A percentile compares a stretch with the other conserved stretches of the same genome.
phyloP scores from a whole-genome alignment of 1,284 basidiomycete species.

The Pseudozyma sp. region DNA sequence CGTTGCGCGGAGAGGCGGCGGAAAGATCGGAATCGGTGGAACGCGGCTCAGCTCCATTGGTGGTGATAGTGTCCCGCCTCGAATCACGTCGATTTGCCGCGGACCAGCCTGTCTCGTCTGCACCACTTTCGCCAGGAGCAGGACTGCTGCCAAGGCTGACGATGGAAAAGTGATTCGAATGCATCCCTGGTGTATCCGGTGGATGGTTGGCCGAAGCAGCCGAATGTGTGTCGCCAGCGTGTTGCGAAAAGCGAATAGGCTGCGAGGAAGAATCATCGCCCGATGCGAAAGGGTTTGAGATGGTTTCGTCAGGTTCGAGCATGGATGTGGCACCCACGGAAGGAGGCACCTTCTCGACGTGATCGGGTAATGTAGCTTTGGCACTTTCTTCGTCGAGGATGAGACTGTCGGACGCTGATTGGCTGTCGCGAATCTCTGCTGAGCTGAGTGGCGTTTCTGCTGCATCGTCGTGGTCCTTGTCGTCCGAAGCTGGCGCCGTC shows the following conservation, averaged over 20 bases:
- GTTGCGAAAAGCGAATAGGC: constrained; percentile 26
- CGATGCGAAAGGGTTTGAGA: constrained; percentile 60
- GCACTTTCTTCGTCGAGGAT: constrained; percentile 48
- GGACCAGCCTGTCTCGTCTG: constrained; percentile 10
- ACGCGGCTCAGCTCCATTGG: constrained; percentile 15
- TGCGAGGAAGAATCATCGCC: constrained; percentile 14
- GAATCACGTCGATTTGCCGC: constrained; percentile 19
- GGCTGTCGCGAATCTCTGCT: constrained; percentile 40
- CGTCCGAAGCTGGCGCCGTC: constrained; percentile 8
- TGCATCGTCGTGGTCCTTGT: background rate
- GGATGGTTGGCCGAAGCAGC: background rate
- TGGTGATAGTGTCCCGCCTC: constrained; percentile 38
- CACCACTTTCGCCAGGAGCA: background rate
- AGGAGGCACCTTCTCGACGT: constrained; percentile 46
- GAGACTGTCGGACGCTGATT: constrained; percentile 28
- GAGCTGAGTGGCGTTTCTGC: constrained; percentile 32
- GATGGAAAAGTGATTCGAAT: constrained; percentile 55
- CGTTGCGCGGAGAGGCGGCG: constrained; percentile 1
- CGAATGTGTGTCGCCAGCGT: background rate
- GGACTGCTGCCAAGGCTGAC: constrained; percentile 47
- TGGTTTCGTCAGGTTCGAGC: constrained; percentile 60
- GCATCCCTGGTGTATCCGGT: constrained; percentile 33
- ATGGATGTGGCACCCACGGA: constrained; percentile 62
- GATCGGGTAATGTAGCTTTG: constrained; percentile 27
- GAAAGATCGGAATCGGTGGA: constrained; percentile 14